Percentiles rank a stretch among this genome's conserved stretches.
Conservation (phyloP, 805 yeast species). For the Wickerhamiella azyma region DNA sequence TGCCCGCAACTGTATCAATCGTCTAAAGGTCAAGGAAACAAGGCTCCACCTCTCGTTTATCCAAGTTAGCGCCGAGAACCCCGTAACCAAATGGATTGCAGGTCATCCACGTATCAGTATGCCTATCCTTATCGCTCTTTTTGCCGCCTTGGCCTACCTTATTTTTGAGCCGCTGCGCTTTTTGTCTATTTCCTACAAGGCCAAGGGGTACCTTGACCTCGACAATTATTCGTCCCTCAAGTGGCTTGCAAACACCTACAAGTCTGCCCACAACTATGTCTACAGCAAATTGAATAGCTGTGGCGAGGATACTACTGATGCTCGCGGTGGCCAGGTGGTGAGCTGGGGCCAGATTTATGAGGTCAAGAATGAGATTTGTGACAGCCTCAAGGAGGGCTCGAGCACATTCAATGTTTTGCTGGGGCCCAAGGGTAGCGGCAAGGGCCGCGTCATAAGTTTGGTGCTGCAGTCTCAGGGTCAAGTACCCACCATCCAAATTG, state of each 20-base stretch:
- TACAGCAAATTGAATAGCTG: neutral
- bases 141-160: slow-evolving; percentile 70
- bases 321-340: slow-evolving; percentile 20
- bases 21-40: slow-evolving; percentile 40
- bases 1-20: slow-evolving; percentile 86
- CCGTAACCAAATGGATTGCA: slow-evolving; percentile 42
- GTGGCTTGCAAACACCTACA: neutral
- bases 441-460: slow-evolving; percentile 39
- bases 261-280: neutral
- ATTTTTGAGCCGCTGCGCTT: slow-evolving; percentile 90
- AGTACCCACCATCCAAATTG: slow-evolving; percentile 50
- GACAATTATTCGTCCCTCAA: slow-evolving; percentile 3
- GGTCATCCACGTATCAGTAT: slow-evolving; percentile 73
- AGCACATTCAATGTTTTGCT: slow-evolving; percentile 77
- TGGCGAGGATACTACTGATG: neutral
- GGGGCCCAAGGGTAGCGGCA: slow-evolving; percentile 96
- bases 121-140: slow-evolving; percentile 62
- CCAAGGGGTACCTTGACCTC: slow-evolving; percentile 22
- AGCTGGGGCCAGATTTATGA: slow-evolving; percentile 7
- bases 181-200: slow-evolving; percentile 59
- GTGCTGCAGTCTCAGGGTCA: slow-evolving; percentile 53
- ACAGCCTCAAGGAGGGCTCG: slow-evolving; percentile 80
- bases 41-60: slow-evolving; percentile 64
- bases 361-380: slow-evolving; percentile 48
- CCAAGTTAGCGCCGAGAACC: slow-evolving; percentile 30